These are phyloP conservation scores for Danielozyma ontarioensis DNA, from an alignment of 805 yeast species.

Conservation along the genomic window DNA sequence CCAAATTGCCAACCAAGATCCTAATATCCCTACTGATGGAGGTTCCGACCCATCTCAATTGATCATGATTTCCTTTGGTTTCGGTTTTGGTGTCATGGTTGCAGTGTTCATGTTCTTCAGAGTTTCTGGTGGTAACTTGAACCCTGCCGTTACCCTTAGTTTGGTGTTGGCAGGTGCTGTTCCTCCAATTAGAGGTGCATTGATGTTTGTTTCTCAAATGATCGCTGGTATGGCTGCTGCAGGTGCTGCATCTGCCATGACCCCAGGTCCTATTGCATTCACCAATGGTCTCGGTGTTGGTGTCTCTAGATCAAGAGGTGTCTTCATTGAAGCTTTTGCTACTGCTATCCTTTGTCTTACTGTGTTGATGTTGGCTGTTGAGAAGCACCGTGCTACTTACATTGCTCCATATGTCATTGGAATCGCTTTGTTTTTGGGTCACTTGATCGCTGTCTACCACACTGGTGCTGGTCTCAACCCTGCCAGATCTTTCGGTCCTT, in stretches of 20 bases:
- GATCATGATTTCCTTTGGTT: slow-evolving; percentile 79
- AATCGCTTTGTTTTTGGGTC: slow-evolving; percentile 73
- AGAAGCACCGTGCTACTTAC: slow-evolving; percentile 68
- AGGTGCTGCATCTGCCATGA: slow-evolving; percentile 80
- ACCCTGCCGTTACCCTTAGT: slow-evolving; percentile 81
- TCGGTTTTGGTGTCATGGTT: slow-evolving; percentile 80
- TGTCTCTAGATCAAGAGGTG: slow-evolving; percentile 66
- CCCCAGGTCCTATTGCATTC: slow-evolving; percentile 73
- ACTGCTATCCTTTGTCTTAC: slow-evolving; percentile 69
- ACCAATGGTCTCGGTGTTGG: slow-evolving; percentile 72
- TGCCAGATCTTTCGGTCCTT: slow-evolving; percentile 84
- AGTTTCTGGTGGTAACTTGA: slow-evolving; percentile 84
- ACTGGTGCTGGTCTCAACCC: slow-evolving; percentile 94
- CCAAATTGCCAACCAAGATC: slow-evolving; percentile 68
- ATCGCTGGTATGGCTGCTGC: slow-evolving; percentile 91
- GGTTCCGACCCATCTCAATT: slow-evolving; percentile 57
- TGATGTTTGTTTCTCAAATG: slow-evolving; percentile 65
- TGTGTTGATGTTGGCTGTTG: slow-evolving; percentile 79
- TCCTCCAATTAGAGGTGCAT: slow-evolving; percentile 62
- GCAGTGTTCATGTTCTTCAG: slow-evolving; percentile 64
- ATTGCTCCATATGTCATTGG: slow-evolving; percentile 85
- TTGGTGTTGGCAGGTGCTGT: slow-evolving; percentile 69
- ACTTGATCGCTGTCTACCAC: slow-evolving; percentile 72
- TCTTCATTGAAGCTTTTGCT: slow-evolving; percentile 78
- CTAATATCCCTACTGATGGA: slow-evolving; percentile 17